Base-by-base conservation (phyloP, 352 stramenopile genomes). In the Phytophthora sp. region DNA sequence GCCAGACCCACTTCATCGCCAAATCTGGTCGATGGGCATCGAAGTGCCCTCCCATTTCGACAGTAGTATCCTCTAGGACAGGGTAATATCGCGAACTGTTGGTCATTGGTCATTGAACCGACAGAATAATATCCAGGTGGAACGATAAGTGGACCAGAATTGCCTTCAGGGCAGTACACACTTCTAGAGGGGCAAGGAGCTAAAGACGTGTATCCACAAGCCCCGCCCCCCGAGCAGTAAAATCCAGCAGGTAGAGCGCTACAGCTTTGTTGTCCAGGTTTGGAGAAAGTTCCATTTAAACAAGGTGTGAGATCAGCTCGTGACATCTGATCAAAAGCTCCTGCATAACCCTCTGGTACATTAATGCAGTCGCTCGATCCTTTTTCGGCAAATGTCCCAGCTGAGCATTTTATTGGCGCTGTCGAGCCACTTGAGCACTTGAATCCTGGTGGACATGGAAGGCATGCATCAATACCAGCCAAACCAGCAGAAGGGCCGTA, bases 41-140 rank as follows among this genome's bases (percentile, higher is more conserved):
- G 54, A 53, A 74, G 71, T 5, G 52, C 54, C 4, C 48, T 58
- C 7, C 80, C 80, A 32, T 61, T 69, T 18, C 75, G 69, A 39
- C 80, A 89, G 41, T 84, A 89, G 34, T 65, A 72, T 20, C 79
- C 79, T 38, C 66, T 64, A n/a, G 79, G 73, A 48, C 77, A 89
- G 11, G 56, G 49, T 21, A 84, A 50, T 23, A 82, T 66, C 7
- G 56, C 38, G 1, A 61, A 75, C 26, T 83, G 79, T 32, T 69
- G 51, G 4, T 65, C 52, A 32, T 60, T 64, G 17, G 42, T 9
- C 20, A 46, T 54, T 5, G 77, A 77, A 1, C 75, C 72, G 4
- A 83, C 53, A 4, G 79, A 71, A 27, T 83, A 87, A 34, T 77
- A 79, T 0, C 79, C 79, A 27, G 66, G 54, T 4, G 77, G 77